Evolutionary conservation across 768 basidiomycete species (phyloP), one percentile per base, ranked within the genome.

Genomic region (Rhizopogon sp.): DNA sequence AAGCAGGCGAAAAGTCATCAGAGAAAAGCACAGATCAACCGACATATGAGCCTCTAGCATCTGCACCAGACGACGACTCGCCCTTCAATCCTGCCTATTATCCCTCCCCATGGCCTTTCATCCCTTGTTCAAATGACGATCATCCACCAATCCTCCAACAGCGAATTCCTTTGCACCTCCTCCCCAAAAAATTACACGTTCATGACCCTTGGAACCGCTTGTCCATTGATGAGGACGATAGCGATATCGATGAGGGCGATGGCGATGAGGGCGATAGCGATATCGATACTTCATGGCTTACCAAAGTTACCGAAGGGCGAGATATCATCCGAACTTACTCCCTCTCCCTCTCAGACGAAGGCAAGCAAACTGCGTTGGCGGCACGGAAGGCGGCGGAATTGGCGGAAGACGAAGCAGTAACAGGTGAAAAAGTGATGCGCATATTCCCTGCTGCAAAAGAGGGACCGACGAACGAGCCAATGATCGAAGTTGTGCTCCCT

Each of bases 151-250:
- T 39, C 4, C 70, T 77, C 25, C 69, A 74, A 55, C 63, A 72
- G 3, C 66, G 65, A 4, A 60, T 77, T 33, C 69, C 74, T 0
- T 53, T 66, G 5, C 54, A 71, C 39, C 61, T 74, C 4, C 67
- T 76, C 17, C 79, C 79, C 0, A 56, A 72, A 59, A 75, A 60
- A 17, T 65, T 80, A 7, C 57, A 73, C 22, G 74, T 79, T 1
- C 78, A 79, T 53, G 77, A 78, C 54, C 77, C 78, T 0, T 76
- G 67, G 58, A 60, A 63, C 51, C 40, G 73, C 8, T 69, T 78
- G 33, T 16, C 54, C 29, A 67, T 67, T 16, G 6, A 14, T 25
- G 0, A 49, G 6, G 44, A 6, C 40, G 6, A 29, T 1, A 37
- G 45, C 5, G 52, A 63, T 33, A 3, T 5, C 3, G 10, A 60